Percentiles rank a stretch among this genome's conserved stretches.
Evolutionary conservation across 2,329 filamentous ascomycete species (phyloP).

Genomic region (Scolecobasidium constrictum): DNA sequence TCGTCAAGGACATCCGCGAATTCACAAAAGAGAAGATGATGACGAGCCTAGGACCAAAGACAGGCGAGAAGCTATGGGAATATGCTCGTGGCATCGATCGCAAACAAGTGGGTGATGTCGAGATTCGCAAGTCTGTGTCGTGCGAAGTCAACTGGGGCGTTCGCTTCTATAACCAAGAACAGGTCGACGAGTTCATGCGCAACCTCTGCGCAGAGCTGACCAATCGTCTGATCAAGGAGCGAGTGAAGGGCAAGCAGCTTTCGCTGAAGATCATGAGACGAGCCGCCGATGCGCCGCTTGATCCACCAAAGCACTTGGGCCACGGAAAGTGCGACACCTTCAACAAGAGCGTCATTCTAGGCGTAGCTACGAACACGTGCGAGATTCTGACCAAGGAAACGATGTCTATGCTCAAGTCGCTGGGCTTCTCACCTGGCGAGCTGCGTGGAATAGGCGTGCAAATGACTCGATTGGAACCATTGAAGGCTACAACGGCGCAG

Average conservation of each 20-base stretch:
- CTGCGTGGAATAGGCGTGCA: conserved; percentile 87
- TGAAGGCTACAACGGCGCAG: conserved; percentile 43
- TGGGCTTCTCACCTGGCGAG: conserved; percentile 79
- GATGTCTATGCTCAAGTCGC: conserved; percentile 70
- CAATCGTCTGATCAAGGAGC: conserved; percentile 67
- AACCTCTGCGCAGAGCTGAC: conserved; percentile 80
- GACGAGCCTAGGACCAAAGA: conserved; percentile 75
- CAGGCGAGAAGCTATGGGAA: conserved; percentile 80
- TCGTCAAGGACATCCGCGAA: conserved; percentile 72
- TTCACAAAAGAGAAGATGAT: conserved; percentile 65
- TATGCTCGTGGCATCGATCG: conserved; percentile 83
- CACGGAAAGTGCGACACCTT: conserved; percentile 93
- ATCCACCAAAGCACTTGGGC: conserved; percentile 85
- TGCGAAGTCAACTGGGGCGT: conserved; percentile 99
- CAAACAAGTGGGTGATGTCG: conserved; percentile 75
- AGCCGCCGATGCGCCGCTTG: conserved; percentile 73
- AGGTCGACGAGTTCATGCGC: conserved; percentile 83
- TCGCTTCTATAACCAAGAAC: conserved; percentile 80
- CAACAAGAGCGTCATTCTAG: conserved; percentile 77
- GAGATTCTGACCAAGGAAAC: conserved; percentile 69
- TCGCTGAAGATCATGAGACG: conserved; percentile 94
- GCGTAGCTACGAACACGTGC: conserved; percentile 69
- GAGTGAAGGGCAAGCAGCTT: conserved; percentile 76
- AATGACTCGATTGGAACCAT: conserved; percentile 79
- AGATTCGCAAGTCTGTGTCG: conserved; percentile 84